Conservation (phyloP, 2,329 filamentous ascomycete genomes). For the Venturia pyrina region DNA sequence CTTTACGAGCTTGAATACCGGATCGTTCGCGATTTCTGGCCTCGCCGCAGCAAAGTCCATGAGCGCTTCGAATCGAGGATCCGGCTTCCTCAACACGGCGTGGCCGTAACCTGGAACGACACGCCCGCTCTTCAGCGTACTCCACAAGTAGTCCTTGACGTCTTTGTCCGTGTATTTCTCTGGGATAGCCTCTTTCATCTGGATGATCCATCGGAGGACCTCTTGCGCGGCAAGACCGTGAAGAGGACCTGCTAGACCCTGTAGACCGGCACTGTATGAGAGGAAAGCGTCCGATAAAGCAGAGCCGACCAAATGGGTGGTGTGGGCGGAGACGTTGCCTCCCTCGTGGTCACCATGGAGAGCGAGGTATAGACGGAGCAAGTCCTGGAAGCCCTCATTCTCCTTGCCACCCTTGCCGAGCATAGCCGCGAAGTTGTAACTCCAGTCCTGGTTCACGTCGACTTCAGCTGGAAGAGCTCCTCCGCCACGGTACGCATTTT, state of each 20-base stretch:
- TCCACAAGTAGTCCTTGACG: conserved; percentile 84
- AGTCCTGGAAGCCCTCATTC: conserved; percentile 90
- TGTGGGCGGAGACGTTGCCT: conserved; percentile 91
- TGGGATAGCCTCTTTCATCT: conserved; percentile 88
- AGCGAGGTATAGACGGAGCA: conserved; percentile 86
- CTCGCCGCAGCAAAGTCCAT: conserved; percentile 89
- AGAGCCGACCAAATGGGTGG: conserved; percentile 89
- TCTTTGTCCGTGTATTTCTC: conserved; percentile 67
- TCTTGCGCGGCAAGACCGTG: conserved; percentile 94
- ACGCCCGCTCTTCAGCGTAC: conserved; percentile 82
- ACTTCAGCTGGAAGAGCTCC: conserved; percentile 65
- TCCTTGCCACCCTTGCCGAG: conserved; percentile 80
- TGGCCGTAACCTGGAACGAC: conserved; percentile 94
- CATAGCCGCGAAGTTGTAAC: conserved; percentile 97
- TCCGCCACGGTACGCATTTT: conserved; percentile 70
- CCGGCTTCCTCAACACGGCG: conserved; percentile 90
- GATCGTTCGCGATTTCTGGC: conserved; percentile 75
- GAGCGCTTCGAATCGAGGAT: conserved; percentile 89
- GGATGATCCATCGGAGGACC: conserved; percentile 89
- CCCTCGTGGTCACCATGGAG: conserved; percentile 98
- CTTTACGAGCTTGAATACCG: conserved; percentile 89
- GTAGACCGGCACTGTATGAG: conserved; percentile 89
- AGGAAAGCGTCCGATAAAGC: conserved; percentile 92
- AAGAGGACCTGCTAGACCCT: conserved; percentile 88
- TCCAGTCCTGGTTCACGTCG: conserved; percentile 86